Evolutionary conservation across 768 basidiomycete species (phyloP).

Genomic region (Leccinum variicolor): DNA sequence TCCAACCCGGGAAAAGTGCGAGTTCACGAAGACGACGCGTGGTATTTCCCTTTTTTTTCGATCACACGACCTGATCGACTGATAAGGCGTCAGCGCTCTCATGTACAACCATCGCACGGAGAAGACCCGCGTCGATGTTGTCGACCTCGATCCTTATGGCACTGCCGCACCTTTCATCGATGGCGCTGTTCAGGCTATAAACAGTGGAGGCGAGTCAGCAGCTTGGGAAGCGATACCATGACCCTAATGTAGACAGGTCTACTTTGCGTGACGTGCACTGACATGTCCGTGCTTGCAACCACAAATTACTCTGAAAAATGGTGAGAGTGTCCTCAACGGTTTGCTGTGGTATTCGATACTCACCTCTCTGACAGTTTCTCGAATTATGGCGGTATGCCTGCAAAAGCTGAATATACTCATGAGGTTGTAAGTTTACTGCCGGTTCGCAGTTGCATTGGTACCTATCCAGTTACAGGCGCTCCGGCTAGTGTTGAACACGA

Average conservation of each 20-base stretch:
- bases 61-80: neutral
- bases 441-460: neutral
- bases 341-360: neutral
- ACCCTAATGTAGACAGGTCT: slow-evolving; percentile 45
- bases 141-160: slow-evolving; percentile 98
- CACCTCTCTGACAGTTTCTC: slow-evolving; percentile 58
- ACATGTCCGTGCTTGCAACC: slow-evolving; percentile 89
- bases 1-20: slow-evolving; percentile 53
- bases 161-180: slow-evolving; percentile 97
- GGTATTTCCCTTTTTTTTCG: slow-evolving; percentile 45
- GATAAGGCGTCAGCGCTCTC: slow-evolving; percentile 52
- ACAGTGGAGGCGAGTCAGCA: slow-evolving; percentile 72
- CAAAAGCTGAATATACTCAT: slow-evolving; percentile 93
- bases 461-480: slow-evolving; percentile 58
- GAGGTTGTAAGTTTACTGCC: slow-evolving; percentile 63
- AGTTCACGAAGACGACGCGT: slow-evolving; percentile 92
- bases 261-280: slow-evolving; percentile 95
- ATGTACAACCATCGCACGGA: slow-evolving; percentile 89
- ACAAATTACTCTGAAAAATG: slow-evolving; percentile 97
- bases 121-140: slow-evolving; percentile 76
- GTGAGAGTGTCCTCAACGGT: slow-evolving; percentile 35
- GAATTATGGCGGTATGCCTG: slow-evolving; percentile 90
- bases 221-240: neutral
- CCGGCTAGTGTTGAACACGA: slow-evolving; percentile 81
- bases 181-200: slow-evolving; percentile 83